These are phyloP conservation scores for Alternaria hordeiaustralica DNA, from an alignment of 2,329 filamentous ascomycete genomes.

Conservation along the genomic window DNA sequence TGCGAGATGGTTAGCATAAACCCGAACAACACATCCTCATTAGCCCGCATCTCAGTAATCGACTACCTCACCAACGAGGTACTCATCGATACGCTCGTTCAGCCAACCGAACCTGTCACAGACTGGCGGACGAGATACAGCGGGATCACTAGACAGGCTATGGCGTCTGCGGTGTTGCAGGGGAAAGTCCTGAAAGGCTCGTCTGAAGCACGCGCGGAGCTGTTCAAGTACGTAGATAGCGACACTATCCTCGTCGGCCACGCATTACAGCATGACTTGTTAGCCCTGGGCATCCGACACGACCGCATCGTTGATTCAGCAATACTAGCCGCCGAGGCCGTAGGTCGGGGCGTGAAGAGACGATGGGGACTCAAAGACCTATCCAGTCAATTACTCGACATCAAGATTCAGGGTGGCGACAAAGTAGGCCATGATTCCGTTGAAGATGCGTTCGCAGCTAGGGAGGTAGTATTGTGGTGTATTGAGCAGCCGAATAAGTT, in stretches of 20 bases:
- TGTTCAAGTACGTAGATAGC: background rate
- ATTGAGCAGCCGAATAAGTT: background rate
- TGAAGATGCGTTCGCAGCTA: background rate
- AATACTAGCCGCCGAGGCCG: background rate
- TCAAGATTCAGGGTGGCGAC: background rate
- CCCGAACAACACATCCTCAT: background rate
- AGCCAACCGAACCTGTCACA: background rate
- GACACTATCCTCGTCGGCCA: background rate
- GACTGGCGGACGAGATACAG: background rate
- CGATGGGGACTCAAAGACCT: background rate
- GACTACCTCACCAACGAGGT: background rate
- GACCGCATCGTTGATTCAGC: background rate
- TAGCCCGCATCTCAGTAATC: background rate
- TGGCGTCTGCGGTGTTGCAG: background rate
- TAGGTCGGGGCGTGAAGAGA: background rate
- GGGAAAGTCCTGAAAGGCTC: background rate
- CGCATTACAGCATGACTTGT: background rate
- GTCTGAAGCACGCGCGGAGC: background rate
- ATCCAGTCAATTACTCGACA: background rate
- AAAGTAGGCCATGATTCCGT: background rate
- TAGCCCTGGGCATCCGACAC: background rate
- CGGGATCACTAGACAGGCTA: background rate
- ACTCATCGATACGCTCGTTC: background rate
- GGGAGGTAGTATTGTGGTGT: background rate
- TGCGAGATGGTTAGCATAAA: background rate